These are phyloP conservation scores for Capsicum chinense DNA, from an alignment of 257 asterid species.

Conservation along the genomic window DNA sequence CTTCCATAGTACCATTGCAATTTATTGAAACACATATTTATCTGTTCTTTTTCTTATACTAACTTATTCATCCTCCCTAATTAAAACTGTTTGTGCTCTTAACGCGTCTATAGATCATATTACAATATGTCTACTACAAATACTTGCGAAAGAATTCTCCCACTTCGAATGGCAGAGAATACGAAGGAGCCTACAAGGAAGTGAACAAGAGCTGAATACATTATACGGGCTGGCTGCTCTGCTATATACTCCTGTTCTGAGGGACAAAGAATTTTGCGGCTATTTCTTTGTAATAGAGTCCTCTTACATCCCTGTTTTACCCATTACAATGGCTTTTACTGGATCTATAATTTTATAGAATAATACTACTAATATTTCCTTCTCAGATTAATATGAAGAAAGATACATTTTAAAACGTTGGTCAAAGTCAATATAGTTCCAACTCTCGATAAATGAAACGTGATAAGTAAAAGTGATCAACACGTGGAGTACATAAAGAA, in stretches of 20 bases:
- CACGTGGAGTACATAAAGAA: not conserved
- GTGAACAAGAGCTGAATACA: constrained; percentile 32
- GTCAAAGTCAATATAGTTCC: too few species aligned
- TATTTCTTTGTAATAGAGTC: not conserved
- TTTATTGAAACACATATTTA: not conserved
- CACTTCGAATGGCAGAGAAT: constrained; percentile 29
- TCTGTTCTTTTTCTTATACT: not conserved
- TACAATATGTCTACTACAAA: constrained; percentile 78
- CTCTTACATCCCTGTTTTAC: not conserved
- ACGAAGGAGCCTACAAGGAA: constrained; percentile 37
- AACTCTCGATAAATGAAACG: too few species aligned
- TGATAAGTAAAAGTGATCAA: too few species aligned
- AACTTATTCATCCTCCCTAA: not conserved
- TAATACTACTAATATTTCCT: too few species aligned
- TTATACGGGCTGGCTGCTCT: constrained; percentile 27
- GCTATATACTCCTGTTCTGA: not conserved
- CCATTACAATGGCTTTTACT: too few species aligned
- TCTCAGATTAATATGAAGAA: too few species aligned
- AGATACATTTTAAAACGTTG: too few species aligned
- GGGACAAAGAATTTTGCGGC: not conserved
- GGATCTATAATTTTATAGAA: too few species aligned
- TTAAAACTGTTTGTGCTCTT: constrained; percentile 37
- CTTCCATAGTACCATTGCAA: constrained; percentile 35
- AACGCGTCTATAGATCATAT: constrained; percentile 61
- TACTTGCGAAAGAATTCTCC: constrained; percentile 42